Conservation (phyloP, 805 yeast species). For the Torulaspora microellipsoides region DNA sequence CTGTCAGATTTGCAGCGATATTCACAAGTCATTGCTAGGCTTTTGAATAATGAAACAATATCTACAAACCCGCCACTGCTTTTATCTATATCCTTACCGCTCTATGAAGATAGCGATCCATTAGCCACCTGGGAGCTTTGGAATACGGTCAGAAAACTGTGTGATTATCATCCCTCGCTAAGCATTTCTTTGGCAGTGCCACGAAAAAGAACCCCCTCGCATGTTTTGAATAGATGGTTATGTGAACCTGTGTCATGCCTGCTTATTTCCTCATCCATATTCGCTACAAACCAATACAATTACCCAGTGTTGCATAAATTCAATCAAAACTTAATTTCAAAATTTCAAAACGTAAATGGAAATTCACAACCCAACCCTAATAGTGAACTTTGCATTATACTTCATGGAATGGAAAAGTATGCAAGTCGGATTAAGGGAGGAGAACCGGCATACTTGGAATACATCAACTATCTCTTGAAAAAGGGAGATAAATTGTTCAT, state of each 20-base stretch:
- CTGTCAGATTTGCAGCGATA: conserved; percentile 47
- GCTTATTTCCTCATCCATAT: conserved; percentile 51
- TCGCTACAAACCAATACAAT: conserved; percentile 53
- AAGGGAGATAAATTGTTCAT: conserved; percentile 28
- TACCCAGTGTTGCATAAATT: conserved; percentile 62
- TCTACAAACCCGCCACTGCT: conserved; percentile 33
- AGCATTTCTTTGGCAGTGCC: conserved; percentile 78
- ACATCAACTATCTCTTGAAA: conserved; percentile 40
- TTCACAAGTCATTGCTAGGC: conserved; percentile 39
- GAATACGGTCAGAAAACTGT: conserved; percentile 57
- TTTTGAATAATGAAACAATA: conserved; percentile 25
- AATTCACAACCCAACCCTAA: conserved; percentile 30
- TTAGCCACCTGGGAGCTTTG: conserved; percentile 72
- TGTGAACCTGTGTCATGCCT: conserved; percentile 62
- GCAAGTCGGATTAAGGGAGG: conserved; percentile 35
- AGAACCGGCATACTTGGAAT: conserved; percentile 39
- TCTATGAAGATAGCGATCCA: conserved; percentile 47
- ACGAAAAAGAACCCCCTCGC: conserved; percentile 47
- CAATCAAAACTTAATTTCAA: conserved; percentile 46
- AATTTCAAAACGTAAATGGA: conserved; percentile 40
- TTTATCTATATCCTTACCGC: conserved; percentile 46
- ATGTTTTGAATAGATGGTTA: conserved; percentile 56
- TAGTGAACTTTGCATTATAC: conserved; percentile 37
- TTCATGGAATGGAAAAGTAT: conserved; percentile 52
- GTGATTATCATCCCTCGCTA: conserved; percentile 49